phyloP scores from a whole-genome alignment of 345 rosid genomes.

The Angophora floribunda region DNA sequence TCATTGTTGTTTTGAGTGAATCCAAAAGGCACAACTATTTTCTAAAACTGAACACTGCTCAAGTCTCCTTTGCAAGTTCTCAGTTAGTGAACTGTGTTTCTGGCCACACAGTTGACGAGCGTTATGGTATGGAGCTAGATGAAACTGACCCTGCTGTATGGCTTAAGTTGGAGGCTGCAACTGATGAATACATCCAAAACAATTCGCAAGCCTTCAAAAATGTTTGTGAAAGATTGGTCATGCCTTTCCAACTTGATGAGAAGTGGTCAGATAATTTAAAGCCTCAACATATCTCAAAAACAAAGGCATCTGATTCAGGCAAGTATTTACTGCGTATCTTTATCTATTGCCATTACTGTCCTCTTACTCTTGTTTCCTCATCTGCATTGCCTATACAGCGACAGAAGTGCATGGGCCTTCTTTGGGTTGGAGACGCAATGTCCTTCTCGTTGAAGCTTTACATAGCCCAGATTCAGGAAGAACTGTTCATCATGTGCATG shows the following conservation, averaged over 20 bases:
- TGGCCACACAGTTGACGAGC: constrained; percentile 71
- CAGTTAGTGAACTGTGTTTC: constrained; percentile 1
- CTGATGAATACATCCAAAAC: constrained; percentile 64
- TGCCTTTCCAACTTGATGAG: constrained; percentile 77
- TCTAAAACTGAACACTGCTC: not conserved
- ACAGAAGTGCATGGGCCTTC: constrained; percentile 61
- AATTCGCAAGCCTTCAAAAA: constrained; percentile 65
- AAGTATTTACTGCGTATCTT: not conserved
- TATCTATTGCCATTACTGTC: not conserved
- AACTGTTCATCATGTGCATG: constrained; percentile 74
- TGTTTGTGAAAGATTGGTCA: constrained; percentile 60
- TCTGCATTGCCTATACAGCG: constrained; percentile 6
- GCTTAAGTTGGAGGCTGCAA: constrained; percentile 82
- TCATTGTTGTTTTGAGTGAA: not conserved
- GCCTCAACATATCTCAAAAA: constrained; percentile 23
- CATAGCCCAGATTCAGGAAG: constrained; percentile 86
- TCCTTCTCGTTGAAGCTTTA: constrained; percentile 89
- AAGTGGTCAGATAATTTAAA: constrained; percentile 52
- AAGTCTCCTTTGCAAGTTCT: not conserved
- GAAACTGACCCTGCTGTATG: constrained; percentile 98
- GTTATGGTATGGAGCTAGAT: constrained; percentile 96
- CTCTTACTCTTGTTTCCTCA: constrained; percentile 5
- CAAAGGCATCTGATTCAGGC: constrained; percentile 27
- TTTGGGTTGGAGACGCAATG: constrained; percentile 93
- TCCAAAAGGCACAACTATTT: not conserved